These are phyloP conservation scores for Cercophora sp. DNA, from an alignment of 495 filamentous ascomycete species.

Conservation along the genomic window DNA sequence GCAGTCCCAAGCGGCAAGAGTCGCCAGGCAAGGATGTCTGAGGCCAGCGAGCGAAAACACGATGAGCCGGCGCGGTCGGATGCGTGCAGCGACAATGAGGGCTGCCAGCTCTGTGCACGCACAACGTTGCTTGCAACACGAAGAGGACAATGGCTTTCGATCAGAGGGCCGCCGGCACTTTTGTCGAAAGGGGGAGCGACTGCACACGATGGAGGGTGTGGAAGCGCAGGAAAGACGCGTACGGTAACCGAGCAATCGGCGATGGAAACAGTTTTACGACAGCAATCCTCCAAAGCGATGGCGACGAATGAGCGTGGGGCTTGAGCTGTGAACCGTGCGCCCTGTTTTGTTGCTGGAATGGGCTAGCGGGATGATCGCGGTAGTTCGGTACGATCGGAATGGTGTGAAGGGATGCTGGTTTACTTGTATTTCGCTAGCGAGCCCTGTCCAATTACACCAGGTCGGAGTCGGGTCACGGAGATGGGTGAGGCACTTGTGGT, in stretches of 20 bases:
- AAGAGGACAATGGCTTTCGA: too few species aligned
- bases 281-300: constrained; percentile 14
- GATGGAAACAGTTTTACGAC: constrained; percentile 13
- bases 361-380: constrained; percentile 25
- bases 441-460: background rate
- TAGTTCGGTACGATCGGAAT: constrained; percentile 16
- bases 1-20: too few species aligned
- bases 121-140: too few species aligned
- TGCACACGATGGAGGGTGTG: too few species aligned
- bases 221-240: constrained; percentile 26
- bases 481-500: too few species aligned
- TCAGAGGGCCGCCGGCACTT: background rate
- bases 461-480: too few species aligned
- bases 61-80: too few species aligned
- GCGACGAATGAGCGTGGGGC: constrained; percentile 13
- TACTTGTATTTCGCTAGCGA: constrained; percentile 15
- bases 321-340: constrained; percentile 7
- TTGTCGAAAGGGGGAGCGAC: constrained; percentile 8
- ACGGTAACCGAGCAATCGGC: constrained; percentile 21
- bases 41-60: too few species aligned
- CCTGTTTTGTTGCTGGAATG: constrained; percentile 5
- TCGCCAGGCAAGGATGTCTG: background rate
- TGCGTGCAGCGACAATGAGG: too few species aligned
- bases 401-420: background rate
- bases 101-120: too few species aligned